phyloP scores from a whole-genome alignment of 306 rosid genomes.

The Vachellia collinsii region DNA sequence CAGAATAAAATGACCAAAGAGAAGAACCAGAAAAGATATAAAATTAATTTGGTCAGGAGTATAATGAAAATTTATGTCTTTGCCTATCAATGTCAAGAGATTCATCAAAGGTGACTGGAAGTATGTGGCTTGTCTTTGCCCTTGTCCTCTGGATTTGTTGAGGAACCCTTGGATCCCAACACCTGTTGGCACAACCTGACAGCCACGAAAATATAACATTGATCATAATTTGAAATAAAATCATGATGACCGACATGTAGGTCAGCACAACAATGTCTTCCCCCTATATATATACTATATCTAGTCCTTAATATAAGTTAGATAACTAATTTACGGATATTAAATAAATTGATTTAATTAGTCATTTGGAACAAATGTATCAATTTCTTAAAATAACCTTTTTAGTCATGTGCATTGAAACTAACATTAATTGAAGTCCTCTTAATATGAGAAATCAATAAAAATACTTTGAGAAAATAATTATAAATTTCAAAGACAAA shows the following conservation, averaged over 20 bases:
- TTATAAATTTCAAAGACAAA: too few species aligned
- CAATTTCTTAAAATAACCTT: too few species aligned
- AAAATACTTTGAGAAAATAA: too few species aligned
- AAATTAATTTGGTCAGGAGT: slow-evolving; percentile 34
- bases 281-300: neutral
- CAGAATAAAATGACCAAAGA: neutral
- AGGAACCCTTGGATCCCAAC: slow-evolving; percentile 50
- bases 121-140: slow-evolving; percentile 47
- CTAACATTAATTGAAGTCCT: too few species aligned
- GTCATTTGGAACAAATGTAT: too few species aligned
- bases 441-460: too few species aligned
- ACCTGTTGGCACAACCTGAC: slow-evolving; percentile 69
- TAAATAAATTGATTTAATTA: too few species aligned
- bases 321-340: too few species aligned
- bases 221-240: slow-evolving; percentile 25
- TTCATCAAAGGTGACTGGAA: slow-evolving; percentile 37
- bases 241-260: slow-evolving; percentile 7
- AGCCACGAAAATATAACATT: slow-evolving; percentile 25
- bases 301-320: too few species aligned
- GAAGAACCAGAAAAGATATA: neutral
- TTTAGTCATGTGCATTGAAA: too few species aligned
- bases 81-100: slow-evolving; percentile 24
- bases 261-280: neutral
- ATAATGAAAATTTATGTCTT: slow-evolving; percentile 42
- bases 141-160: slow-evolving; percentile 48